These are phyloP conservation scores for Hanseniaspora vineae DNA, from an alignment of 805 yeast species.

Conservation along the genomic window DNA sequence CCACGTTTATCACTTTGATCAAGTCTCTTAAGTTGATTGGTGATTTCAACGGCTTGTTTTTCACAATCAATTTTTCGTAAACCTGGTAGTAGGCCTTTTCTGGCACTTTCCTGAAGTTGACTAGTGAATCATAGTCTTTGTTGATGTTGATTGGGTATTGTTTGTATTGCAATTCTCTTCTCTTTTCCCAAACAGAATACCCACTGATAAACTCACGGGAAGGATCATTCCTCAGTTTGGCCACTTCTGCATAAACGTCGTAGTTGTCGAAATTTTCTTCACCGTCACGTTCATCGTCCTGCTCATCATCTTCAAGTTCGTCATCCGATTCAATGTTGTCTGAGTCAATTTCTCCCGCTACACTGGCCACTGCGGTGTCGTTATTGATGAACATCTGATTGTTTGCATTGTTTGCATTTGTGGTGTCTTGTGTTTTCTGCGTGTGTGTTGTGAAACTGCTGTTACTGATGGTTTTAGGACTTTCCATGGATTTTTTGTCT, in stretches of 20 bases:
- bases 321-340: background rate
- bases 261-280: slow-evolving; percentile 18
- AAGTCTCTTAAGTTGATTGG: slow-evolving; percentile 69
- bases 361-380: background rate
- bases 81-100: slow-evolving; percentile 44
- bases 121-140: background rate
- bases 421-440: too few relatives aligned
- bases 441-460: too few relatives aligned
- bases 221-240: slow-evolving; percentile 16
- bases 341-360: background rate
- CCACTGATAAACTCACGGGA: slow-evolving; percentile 36
- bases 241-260: slow-evolving; percentile 22
- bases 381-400: background rate
- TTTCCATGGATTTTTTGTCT: background rate
- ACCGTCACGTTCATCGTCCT: slow-evolving; percentile 5
- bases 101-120: slow-evolving; percentile 23
- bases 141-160: slow-evolving; percentile 21
- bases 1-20: slow-evolving; percentile 58
- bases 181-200: slow-evolving; percentile 51
- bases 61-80: slow-evolving; percentile 57
- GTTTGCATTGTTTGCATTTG: too few relatives aligned
- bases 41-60: slow-evolving; percentile 50
- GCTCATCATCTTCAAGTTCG: slow-evolving; percentile 2
- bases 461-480: too few relatives aligned
- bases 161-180: slow-evolving; percentile 54